Percentiles rank a stretch among this genome's conserved stretches.
These are phyloP conservation scores for Rhizoctonia solani DNA, from an alignment of 1,284 basidiomycete genomes.

Conservation along the genomic window DNA sequence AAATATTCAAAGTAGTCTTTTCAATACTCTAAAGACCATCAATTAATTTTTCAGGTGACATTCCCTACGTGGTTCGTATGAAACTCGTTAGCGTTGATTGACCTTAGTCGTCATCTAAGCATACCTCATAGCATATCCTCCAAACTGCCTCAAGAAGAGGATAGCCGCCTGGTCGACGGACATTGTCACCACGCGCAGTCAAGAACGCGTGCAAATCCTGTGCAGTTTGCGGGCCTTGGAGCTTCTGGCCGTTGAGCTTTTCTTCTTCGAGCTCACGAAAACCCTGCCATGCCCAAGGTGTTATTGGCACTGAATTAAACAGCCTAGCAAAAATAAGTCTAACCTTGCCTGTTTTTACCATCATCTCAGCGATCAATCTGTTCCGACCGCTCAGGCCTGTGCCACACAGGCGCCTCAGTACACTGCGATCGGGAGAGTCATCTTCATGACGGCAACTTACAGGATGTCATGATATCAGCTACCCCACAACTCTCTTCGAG, in stretches of 20 bases:
- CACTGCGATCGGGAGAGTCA: too few species aligned
- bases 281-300: constrained; percentile 45
- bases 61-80: not conserved
- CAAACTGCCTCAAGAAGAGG: constrained; percentile 59
- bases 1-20: not conserved
- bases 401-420: not conserved
- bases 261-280: constrained; percentile 58
- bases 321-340: constrained; percentile 43
- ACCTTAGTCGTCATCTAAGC: not conserved
- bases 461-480: constrained; percentile 59
- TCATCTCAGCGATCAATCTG: constrained; percentile 53
- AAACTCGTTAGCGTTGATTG: not conserved
- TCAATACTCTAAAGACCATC: not conserved
- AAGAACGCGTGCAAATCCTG: constrained; percentile 57
- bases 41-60: constrained; percentile 19
- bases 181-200: constrained; percentile 46
- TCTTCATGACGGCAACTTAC: too few species aligned
- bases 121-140: constrained; percentile 49
- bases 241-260: constrained; percentile 59
- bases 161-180: constrained; percentile 47
- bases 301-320: too few species aligned
- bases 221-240: constrained; percentile 56
- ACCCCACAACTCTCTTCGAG: constrained; percentile 58
- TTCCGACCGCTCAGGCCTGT: constrained; percentile 58
- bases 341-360: constrained; percentile 54